phyloP scores from a whole-genome alignment of 768 basidiomycete genomes.

The Tulasnella sp. region DNA sequence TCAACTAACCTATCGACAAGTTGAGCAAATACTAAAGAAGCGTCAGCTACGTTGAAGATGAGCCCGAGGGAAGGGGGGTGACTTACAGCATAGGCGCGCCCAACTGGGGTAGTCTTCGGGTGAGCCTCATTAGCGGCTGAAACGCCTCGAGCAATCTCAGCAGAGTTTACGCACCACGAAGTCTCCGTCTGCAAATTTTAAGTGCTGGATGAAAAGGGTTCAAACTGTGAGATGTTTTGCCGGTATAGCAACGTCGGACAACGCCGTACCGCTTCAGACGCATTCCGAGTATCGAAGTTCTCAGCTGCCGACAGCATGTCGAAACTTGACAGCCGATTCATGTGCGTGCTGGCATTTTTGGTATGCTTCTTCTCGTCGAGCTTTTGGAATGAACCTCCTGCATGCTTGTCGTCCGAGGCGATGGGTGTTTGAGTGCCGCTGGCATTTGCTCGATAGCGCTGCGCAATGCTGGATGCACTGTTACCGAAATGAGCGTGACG shows the following conservation, averaged over 20 bases:
- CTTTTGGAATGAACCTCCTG: conserved; percentile 12
- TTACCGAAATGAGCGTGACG: conserved; percentile 24
- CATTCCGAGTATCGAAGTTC: conserved; percentile 56
- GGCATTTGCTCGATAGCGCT: conserved; percentile 6
- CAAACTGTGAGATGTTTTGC: background rate
- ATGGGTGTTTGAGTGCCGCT: conserved; percentile 1
- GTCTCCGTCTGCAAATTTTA: conserved; percentile 54
- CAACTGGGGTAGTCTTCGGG: conserved; percentile 14
- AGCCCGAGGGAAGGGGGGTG: background rate
- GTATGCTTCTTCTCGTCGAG: conserved; percentile 22
- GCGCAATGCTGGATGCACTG: conserved; percentile 6
- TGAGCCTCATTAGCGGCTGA: conserved; percentile 1
- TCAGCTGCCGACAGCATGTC: conserved; percentile 46
- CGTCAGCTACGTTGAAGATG: conserved; percentile 48
- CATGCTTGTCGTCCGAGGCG: background rate
- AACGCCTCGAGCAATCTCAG: background rate
- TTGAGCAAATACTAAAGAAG: conserved; percentile 72
- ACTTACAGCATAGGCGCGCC: conserved; percentile 23
- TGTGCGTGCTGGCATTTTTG: background rate
- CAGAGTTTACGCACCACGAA: conserved; percentile 47
- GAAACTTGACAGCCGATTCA: conserved; percentile 45
- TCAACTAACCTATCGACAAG: conserved; percentile 51
- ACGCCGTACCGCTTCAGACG: conserved; percentile 41
- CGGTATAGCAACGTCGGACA: background rate
- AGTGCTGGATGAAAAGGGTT: conserved; percentile 19